These are phyloP conservation scores for Tuber aestivum DNA, from an alignment of 495 filamentous ascomycete genomes.

Conservation along the genomic window DNA sequence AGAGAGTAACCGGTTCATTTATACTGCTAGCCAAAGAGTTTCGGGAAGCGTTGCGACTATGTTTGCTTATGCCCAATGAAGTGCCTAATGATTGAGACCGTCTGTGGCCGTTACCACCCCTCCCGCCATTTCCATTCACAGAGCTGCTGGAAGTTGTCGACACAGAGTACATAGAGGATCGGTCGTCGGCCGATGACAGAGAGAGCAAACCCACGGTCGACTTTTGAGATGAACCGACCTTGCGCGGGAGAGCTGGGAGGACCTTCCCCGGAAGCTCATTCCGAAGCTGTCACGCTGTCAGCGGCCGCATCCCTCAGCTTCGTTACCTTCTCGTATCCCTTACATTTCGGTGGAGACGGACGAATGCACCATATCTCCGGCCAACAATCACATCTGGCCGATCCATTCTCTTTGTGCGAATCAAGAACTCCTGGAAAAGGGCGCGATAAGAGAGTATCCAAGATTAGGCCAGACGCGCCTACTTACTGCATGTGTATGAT, in stretches of 20 bases:
- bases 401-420: slow-evolving; percentile 69
- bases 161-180: slow-evolving; percentile 67
- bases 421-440: slow-evolving; percentile 68
- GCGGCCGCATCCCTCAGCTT: slow-evolving; percentile 72
- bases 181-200: slow-evolving; percentile 49
- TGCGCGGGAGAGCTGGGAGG: slow-evolving; percentile 76
- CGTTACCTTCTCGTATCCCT: slow-evolving; percentile 45
- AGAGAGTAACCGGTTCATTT: slow-evolving; percentile 55
- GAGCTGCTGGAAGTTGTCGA: slow-evolving; percentile 54
- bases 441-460: slow-evolving; percentile 9
- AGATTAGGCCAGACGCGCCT: not conserved
- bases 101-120: slow-evolving; percentile 16
- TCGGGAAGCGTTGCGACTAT: slow-evolving; percentile 48
- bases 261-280: slow-evolving; percentile 87
- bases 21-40: slow-evolving; percentile 47
- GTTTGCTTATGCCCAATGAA: slow-evolving; percentile 43
- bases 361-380: slow-evolving; percentile 83
- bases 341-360: slow-evolving; percentile 60
- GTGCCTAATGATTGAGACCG: slow-evolving; percentile 37
- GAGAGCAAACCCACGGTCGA: slow-evolving; percentile 49
- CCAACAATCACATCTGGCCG: slow-evolving; percentile 70
- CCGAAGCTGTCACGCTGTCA: slow-evolving; percentile 63
- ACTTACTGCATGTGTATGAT: slow-evolving; percentile 86
- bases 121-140: slow-evolving; percentile 20
- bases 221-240: slow-evolving; percentile 71